Conservation (phyloP, 352 stramenopile species). For the Phytophthora tubulina region DNA sequence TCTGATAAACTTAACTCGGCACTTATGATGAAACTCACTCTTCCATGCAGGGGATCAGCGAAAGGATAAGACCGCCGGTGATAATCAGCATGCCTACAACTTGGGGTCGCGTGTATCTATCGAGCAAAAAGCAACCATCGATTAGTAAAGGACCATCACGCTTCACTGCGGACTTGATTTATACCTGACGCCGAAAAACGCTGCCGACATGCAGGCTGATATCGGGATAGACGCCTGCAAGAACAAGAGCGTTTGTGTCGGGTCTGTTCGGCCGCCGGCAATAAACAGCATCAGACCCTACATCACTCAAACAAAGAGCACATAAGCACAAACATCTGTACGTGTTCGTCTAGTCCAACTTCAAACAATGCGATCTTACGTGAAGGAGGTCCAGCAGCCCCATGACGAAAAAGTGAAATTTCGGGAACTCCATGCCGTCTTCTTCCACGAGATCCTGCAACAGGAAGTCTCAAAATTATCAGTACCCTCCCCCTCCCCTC, state of each 20-base stretch:
- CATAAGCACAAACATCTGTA: conserved; percentile 3
- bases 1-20: too few species aligned
- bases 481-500: neutral
- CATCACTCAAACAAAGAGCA: neutral
- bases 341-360: neutral
- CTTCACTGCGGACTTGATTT: neutral
- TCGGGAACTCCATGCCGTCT: conserved; percentile 86
- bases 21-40: conserved; percentile 54
- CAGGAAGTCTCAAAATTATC: conserved; percentile 11
- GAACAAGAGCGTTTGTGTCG: conserved; percentile 86
- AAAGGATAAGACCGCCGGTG: conserved; percentile 71
- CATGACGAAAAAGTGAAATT: conserved; percentile 91
- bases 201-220: conserved; percentile 65
- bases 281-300: conserved; percentile 89
- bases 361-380: conserved; percentile 43
- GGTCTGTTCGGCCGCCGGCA: conserved; percentile 80
- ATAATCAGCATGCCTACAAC: conserved; percentile 80
- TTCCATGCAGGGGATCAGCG: conserved; percentile 77
- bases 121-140: neutral
- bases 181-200: conserved; percentile 68
- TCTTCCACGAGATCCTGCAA: conserved; percentile 86
- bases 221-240: conserved; percentile 87
- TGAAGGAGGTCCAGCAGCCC: conserved; percentile 84
- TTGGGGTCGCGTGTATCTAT: conserved; percentile 79
- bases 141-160: neutral